Base-by-base conservation (phyloP, 371 early-diverging fungal genomes). In the Circinella umbellata region DNA sequence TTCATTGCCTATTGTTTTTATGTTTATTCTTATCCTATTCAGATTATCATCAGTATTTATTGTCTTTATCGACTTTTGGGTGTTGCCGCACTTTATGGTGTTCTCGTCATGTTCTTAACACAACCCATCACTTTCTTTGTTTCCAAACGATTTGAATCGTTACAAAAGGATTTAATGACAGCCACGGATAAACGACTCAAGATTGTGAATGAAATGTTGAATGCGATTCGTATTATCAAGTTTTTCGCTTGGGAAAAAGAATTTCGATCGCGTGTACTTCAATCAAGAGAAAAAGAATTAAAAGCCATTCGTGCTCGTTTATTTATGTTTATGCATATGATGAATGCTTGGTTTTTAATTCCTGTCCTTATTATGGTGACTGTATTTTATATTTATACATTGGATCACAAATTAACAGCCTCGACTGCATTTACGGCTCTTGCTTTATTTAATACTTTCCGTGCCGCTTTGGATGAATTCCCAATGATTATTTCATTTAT, bases 181-280 rank as follows among this genome's bases (percentile, higher is more conserved):
- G 81, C 87, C 57, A 89, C 90, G 48, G 93, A 93, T 49, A 84
- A 82, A 36, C 86, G 89, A 49, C 75, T 93, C 64, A 85, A 88
- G n/a, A 76, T 86, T 68, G 81, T 92, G 64, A 91, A 88, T 36
- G 93, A 93, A 69, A 80, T 92, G 71, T 73, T 93, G 60, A 74
- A 80, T 55, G 93, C 92, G 15, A 93, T 93, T 59, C 89, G 91
- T 46, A 90, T 93, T 11, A 88, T 93, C 68, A 93, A 93, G 71
- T 88, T 93, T 70, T 93, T 93, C 83, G 93, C 91, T 27, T 93
- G 94, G 94, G 92, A 93, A 77, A 73, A 84, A 63, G 83, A 89
- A 65, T 92, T 93, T 64, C 78, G 82, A 51, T 78, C 80, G 47
- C 84, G 86, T 55, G 76, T 87, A 36, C 73, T 79, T 3, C 79